These are phyloP conservation scores for Polygonum aviculare DNA, from an alignment of 148 eudicot genomes.

Conservation along the genomic window DNA sequence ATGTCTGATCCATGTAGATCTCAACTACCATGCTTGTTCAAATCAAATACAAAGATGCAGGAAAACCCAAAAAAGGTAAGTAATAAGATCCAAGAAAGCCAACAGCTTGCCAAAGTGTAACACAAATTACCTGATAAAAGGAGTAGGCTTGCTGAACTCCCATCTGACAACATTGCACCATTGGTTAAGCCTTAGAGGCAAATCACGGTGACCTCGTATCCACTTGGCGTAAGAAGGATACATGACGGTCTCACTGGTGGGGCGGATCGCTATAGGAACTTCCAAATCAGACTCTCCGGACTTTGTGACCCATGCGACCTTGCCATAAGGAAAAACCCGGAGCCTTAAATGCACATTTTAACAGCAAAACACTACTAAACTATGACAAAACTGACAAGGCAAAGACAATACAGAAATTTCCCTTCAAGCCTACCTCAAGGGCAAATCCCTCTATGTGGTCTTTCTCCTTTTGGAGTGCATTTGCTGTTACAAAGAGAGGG, in stretches of 20 bases:
- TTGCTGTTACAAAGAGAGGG: conserved; percentile 85
- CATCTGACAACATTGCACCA: conserved; percentile 99
- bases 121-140: too few species aligned
- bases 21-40: too few species aligned
- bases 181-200: conserved; percentile 86
- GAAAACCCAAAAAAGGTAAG: too few species aligned
- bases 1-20: too few species aligned
- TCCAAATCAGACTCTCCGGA: conserved; percentile 89
- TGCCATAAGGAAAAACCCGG: not conserved
- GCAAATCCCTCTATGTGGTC: conserved; percentile 99
- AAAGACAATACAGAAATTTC: too few species aligned
- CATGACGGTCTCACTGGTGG: conserved; percentile 99
- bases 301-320: conserved; percentile 99
- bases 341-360: too few species aligned
- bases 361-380: too few species aligned
- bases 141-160: conserved; percentile 68
- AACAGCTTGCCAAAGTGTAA: too few species aligned
- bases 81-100: too few species aligned
- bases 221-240: conserved; percentile 96
- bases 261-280: conserved; percentile 98
- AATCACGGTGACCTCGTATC: conserved; percentile 96
- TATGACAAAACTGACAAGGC: too few species aligned
- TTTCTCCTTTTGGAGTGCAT: conserved; percentile 72
- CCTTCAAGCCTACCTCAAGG: conserved; percentile 55
- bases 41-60: too few species aligned